phyloP scores from a whole-genome alignment of 2,329 filamentous ascomycete species.

The Fusarium tupiense region DNA sequence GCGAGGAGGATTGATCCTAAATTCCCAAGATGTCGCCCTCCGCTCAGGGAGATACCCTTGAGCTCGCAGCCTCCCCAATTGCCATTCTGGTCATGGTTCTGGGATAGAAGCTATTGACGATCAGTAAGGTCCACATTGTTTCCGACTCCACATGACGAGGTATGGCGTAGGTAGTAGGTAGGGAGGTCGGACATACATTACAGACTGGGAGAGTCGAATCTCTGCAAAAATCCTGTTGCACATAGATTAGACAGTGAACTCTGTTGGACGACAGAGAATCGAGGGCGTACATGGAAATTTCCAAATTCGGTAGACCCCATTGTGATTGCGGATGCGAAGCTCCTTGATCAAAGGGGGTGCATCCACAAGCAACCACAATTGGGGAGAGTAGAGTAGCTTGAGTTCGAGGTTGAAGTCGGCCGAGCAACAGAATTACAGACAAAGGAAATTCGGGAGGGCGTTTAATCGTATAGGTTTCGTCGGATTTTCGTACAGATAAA shows the following conservation, averaged over 20 bases:
- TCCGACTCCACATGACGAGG: conserved; percentile 29
- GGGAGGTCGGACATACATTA: conserved; percentile 70
- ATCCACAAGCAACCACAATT: conserved; percentile 44
- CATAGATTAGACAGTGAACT: conserved; percentile 32
- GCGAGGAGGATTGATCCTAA: conserved; percentile 90
- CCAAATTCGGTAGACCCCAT: conserved; percentile 72
- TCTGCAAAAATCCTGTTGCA: conserved; percentile 77
- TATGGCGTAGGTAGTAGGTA: conserved; percentile 5
- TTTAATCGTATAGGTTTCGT: conserved; percentile 13
- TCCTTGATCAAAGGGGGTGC: conserved; percentile 39
- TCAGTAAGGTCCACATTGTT: conserved; percentile 36
- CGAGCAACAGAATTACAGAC: conserved; percentile 12
- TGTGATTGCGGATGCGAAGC: conserved; percentile 46
- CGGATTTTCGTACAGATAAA: conserved; percentile 10
- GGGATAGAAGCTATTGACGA: conserved; percentile 61
- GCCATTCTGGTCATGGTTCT: conserved; percentile 66
- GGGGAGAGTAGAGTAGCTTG: conserved; percentile 6
- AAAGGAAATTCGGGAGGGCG: conserved; percentile 5
- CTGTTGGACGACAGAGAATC: background rate
- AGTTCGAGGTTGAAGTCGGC: conserved; percentile 15
- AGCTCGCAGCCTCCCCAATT: conserved; percentile 77
- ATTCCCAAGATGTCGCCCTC: conserved; percentile 77
- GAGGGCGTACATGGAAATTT: conserved; percentile 63
- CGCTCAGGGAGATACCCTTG: conserved; percentile 76
- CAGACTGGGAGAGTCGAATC: conserved; percentile 85